These are phyloP conservation scores for Bertia moriformis DNA, from an alignment of 2,329 filamentous ascomycete genomes.

Conservation along the genomic window DNA sequence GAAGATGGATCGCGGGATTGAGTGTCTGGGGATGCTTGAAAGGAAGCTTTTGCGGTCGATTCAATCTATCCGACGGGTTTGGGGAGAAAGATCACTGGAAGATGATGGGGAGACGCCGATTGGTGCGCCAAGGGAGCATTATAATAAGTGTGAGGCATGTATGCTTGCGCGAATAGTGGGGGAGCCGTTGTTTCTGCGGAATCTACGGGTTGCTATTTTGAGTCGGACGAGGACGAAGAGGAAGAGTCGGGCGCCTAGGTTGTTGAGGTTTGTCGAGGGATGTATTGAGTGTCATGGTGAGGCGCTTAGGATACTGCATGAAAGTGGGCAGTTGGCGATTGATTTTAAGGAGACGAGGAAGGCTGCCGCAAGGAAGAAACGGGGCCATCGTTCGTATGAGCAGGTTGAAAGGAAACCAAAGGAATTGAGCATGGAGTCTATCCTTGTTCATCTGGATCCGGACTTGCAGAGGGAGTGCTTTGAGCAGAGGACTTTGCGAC, in stretches of 20 bases:
- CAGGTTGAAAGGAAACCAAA: no score
- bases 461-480: no score
- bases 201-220: background rate
- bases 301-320: background rate
- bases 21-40: background rate
- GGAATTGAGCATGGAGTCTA: no score
- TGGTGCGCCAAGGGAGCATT: background rate
- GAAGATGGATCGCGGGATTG: background rate
- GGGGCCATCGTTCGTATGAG: no score
- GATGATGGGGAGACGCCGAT: background rate
- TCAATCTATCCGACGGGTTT: background rate
- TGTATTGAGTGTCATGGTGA: background rate
- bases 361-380: background rate
- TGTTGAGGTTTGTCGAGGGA: background rate
- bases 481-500: no score
- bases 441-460: no score
- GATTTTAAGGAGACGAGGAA: background rate
- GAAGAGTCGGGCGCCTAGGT: background rate
- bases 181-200: background rate
- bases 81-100: background rate
- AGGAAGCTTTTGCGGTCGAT: background rate
- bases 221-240: background rate
- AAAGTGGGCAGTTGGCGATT: background rate
- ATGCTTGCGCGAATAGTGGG: background rate
- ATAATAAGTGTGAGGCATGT: constrained; percentile 1